Conservation (phyloP, 768 basidiomycete genomes). For the Panaeolus cyanescens region DNA sequence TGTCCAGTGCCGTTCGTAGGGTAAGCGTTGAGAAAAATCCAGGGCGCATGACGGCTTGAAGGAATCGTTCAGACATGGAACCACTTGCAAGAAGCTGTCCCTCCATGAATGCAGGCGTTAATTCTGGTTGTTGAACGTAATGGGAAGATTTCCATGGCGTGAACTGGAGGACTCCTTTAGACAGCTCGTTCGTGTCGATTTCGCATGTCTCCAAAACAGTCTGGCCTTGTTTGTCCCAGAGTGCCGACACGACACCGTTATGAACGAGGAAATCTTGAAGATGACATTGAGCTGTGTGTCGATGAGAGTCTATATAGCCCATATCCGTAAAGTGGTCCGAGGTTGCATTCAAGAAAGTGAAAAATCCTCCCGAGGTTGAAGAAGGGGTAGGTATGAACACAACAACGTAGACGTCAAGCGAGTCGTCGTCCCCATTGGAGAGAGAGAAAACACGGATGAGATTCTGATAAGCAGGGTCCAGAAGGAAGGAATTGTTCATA, state of each 20-base stretch:
- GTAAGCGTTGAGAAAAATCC: slow-evolving; percentile 86
- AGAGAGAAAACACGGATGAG: slow-evolving; percentile 65
- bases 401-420: slow-evolving; percentile 52
- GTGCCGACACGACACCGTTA: slow-evolving; percentile 56
- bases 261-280: slow-evolving; percentile 76
- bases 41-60: slow-evolving; percentile 82
- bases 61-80: slow-evolving; percentile 77
- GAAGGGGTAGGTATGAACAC: slow-evolving; percentile 75
- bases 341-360: slow-evolving; percentile 63
- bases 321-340: slow-evolving; percentile 62
- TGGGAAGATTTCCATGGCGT: slow-evolving; percentile 55
- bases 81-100: slow-evolving; percentile 73
- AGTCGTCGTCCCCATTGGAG: slow-evolving; percentile 44
- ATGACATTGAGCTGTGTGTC: slow-evolving; percentile 63
- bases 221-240: slow-evolving; percentile 84
- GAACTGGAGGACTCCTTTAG: slow-evolving; percentile 27
- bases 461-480: slow-evolving; percentile 62
- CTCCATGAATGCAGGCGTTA: slow-evolving; percentile 87
- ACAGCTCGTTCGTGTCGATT: slow-evolving; percentile 41
- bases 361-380: slow-evolving; percentile 74
- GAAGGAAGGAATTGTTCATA: slow-evolving; percentile 38
- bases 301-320: slow-evolving; percentile 60
- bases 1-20: slow-evolving; percentile 78
- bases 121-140: slow-evolving; percentile 71
- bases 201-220: slow-evolving; percentile 64